Conservation (phyloP, 2,329 filamentous ascomycete genomes). For the Coniochaeta sp. region DNA sequence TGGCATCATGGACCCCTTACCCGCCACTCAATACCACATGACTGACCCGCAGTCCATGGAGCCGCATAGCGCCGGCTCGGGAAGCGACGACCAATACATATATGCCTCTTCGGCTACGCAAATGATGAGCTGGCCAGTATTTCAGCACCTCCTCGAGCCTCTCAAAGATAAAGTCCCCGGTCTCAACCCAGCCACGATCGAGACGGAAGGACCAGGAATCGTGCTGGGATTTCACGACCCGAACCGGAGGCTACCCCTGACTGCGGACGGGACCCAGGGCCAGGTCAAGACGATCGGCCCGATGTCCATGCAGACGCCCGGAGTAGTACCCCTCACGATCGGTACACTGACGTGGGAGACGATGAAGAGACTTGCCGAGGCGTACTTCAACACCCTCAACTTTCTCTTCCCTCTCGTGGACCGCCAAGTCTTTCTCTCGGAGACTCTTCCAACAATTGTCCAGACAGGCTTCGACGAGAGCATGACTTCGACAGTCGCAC, state of each 20-base stretch:
- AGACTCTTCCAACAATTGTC: constrained; percentile 36
- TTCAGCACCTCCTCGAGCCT: constrained; percentile 31
- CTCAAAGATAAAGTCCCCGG: constrained; percentile 22
- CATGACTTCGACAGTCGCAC: constrained; percentile 41
- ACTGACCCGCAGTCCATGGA: not conserved
- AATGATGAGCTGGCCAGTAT: constrained; percentile 42
- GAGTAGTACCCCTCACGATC: constrained; percentile 5
- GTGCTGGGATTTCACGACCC: constrained; percentile 23
- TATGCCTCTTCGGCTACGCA: constrained; percentile 38
- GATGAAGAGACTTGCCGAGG: constrained; percentile 42
- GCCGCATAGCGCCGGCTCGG: not conserved
- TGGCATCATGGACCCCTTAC: not conserved
- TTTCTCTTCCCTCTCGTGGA: constrained; percentile 52
- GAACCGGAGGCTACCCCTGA: not conserved
- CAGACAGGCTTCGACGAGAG: constrained; percentile 43
- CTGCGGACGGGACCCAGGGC: not conserved
- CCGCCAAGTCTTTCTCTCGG: constrained; percentile 43
- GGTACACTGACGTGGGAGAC: constrained; percentile 35
- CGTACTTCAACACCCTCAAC: constrained; percentile 55
- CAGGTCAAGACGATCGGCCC: constrained; percentile 5
- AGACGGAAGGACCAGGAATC: constrained; percentile 28
- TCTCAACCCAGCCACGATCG: constrained; percentile 22
- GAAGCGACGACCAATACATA: constrained; percentile 17
- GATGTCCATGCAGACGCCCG: not conserved
- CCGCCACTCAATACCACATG: not conserved